Conservation (phyloP, 352 stramenopile species). For the Peronospora tabacina region DNA sequence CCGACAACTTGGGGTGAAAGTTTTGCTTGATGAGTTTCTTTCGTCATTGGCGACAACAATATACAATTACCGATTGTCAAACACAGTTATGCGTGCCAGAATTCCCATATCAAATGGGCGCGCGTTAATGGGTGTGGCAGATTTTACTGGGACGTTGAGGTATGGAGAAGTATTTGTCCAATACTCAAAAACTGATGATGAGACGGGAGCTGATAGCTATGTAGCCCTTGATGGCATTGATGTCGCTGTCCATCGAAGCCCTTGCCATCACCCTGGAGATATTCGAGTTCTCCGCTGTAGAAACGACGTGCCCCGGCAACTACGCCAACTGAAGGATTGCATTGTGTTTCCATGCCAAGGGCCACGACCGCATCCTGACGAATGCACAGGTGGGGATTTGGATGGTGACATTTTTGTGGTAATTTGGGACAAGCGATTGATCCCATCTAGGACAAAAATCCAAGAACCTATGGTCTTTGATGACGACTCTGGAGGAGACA, state of each 20-base stretch:
- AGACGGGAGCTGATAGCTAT: slow-evolving; percentile 12
- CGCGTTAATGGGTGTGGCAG: slow-evolving; percentile 71
- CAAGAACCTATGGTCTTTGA: slow-evolving; percentile 45
- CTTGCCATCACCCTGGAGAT: slow-evolving; percentile 72
- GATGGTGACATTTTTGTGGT: slow-evolving; percentile 77
- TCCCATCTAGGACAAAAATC: slow-evolving; percentile 39
- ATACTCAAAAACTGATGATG: slow-evolving; percentile 44
- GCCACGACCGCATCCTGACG: slow-evolving; percentile 59
- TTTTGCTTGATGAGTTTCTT: slow-evolving; percentile 42
- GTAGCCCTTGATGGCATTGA: slow-evolving; percentile 34
- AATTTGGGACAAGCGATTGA: slow-evolving; percentile 72
- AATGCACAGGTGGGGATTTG: slow-evolving; percentile 75
- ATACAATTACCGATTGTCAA: slow-evolving; percentile 61
- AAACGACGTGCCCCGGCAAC: slow-evolving; percentile 35
- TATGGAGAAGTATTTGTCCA: slow-evolving; percentile 78
- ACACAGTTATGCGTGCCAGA: slow-evolving; percentile 63
- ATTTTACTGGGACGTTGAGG: slow-evolving; percentile 60
- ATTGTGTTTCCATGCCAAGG: slow-evolving; percentile 74
- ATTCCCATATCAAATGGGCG: slow-evolving; percentile 64
- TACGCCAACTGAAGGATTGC: slow-evolving; percentile 50
- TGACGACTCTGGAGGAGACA: slow-evolving; percentile 16
- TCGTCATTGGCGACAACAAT: slow-evolving; percentile 46
- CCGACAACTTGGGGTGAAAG: slow-evolving; percentile 31
- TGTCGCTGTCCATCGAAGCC: slow-evolving; percentile 65
- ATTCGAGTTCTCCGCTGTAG: slow-evolving; percentile 55